Conservation (phyloP, 306 rosid genomes). For the Gillenia trifoliata region DNA sequence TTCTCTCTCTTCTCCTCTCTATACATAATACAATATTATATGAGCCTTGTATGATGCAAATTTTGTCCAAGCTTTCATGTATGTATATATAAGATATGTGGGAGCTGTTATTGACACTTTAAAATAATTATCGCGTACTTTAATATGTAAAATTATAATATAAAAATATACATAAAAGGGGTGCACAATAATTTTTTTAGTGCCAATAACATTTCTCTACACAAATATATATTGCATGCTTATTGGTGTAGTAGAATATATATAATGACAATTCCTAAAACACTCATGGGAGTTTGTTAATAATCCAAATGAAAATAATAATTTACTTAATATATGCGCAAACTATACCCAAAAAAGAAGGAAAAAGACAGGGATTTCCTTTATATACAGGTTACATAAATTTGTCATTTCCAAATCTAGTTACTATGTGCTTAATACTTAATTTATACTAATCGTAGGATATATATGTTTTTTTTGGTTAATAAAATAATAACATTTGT, state of each 20-base stretch:
- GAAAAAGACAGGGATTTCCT: background rate
- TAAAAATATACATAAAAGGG: too few species aligned
- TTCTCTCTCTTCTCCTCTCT: slow-evolving; percentile 6
- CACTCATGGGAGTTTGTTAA: too few species aligned
- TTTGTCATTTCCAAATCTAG: background rate
- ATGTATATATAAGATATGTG: background rate
- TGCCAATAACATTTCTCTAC: background rate
- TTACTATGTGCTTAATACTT: background rate
- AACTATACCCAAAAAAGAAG: background rate
- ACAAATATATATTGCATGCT: background rate
- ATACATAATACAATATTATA: background rate
- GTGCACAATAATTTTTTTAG: background rate
- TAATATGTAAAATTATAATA: too few species aligned
- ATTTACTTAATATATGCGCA: background rate
- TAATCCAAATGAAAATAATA: too few species aligned
- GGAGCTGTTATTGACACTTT: background rate
- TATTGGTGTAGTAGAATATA: background rate
- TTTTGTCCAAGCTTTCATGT: slow-evolving; percentile 1
- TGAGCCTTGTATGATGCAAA: slow-evolving; percentile 4
- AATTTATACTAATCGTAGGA: background rate
- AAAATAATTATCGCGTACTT: background rate
- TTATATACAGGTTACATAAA: background rate
- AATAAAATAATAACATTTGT: too few species aligned
- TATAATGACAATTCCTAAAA: too few species aligned
- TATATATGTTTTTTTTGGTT: too few species aligned